These are phyloP conservation scores for Suillus paluster DNA, from an alignment of 768 basidiomycete genomes.

Conservation along the genomic window DNA sequence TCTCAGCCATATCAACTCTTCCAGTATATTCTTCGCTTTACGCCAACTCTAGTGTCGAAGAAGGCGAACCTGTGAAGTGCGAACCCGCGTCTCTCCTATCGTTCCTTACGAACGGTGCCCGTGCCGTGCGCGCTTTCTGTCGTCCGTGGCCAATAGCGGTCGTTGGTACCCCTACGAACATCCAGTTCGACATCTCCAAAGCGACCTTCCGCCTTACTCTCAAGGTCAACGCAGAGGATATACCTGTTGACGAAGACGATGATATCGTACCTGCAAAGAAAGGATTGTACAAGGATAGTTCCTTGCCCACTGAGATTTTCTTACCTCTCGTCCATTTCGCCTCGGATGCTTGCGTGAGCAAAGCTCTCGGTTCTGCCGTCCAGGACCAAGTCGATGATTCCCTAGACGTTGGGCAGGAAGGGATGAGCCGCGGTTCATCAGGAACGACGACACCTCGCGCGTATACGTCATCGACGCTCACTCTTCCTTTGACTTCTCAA, in stretches of 20 bases:
- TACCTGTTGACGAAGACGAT: conserved; percentile 20
- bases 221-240: conserved; percentile 63
- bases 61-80: too few relatives aligned
- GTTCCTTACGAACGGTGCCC: conserved; percentile 84
- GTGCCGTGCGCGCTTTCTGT: conserved; percentile 84
- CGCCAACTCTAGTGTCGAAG: background rate
- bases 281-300: conserved; percentile 22
- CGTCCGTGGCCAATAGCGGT: conserved; percentile 81
- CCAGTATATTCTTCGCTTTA: conserved; percentile 22
- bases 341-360: conserved; percentile 38
- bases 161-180: conserved; percentile 66
- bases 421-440: background rate
- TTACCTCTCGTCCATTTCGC: conserved; percentile 92
- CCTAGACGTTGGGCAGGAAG: background rate
- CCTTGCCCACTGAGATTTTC: conserved; percentile 85
- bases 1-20: conserved; percentile 24
- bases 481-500: conserved; percentile 14
- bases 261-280: background rate
- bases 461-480: conserved; percentile 20
- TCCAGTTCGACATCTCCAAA: conserved; percentile 77
- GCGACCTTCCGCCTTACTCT: conserved; percentile 75
- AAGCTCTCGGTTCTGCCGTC: conserved; percentile 11
- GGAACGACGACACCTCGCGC: conserved; percentile 9
- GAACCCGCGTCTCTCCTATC: conserved; percentile 34
- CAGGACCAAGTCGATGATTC: conserved; percentile 4